phyloP scores from a whole-genome alignment of 2,329 filamentous ascomycete species.

The Elsinoe batatas region DNA sequence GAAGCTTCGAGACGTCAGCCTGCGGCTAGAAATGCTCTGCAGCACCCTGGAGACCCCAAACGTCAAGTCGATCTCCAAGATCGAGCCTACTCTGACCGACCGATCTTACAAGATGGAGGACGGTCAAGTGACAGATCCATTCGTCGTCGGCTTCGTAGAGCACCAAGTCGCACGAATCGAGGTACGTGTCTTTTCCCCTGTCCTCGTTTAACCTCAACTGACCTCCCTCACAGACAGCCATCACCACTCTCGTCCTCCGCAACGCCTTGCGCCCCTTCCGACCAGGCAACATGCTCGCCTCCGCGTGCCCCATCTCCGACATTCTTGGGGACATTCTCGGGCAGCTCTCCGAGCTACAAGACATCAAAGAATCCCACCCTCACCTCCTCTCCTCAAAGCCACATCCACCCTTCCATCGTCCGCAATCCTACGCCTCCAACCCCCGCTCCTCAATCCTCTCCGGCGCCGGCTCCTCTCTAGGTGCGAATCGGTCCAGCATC shows the following conservation, averaged over 20 bases:
- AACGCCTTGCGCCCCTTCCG: conserved; percentile 68
- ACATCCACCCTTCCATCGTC: conserved; percentile 1
- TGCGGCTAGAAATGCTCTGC: conserved; percentile 88
- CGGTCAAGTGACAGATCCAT: conserved; percentile 79
- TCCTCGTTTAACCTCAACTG: not conserved
- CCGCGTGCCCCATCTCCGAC: conserved; percentile 67
- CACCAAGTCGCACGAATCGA: conserved; percentile 95
- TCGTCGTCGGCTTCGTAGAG: conserved; percentile 81
- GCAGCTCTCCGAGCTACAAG: conserved; percentile 54
- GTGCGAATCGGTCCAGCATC: not conserved
- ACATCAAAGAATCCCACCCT: conserved; percentile 7
- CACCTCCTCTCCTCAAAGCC: not conserved
- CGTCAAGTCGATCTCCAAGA: conserved; percentile 56
- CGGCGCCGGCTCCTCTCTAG: not conserved
- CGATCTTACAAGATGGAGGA: conserved; percentile 55
- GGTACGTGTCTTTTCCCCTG: conserved; percentile 42
- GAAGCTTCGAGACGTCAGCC: conserved; percentile 78
- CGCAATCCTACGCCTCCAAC: not conserved
- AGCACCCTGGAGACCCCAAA: conserved; percentile 68
- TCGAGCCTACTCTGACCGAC: conserved; percentile 75
- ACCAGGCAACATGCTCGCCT: conserved; percentile 51
- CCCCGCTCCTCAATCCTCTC: not conserved
- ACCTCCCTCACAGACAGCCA: conserved; percentile 54
- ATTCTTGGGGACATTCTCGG: conserved; percentile 54
- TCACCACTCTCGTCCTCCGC: conserved; percentile 67